Base-by-base conservation (phyloP, 495 filamentous ascomycete genomes). In the Talaromyces trachyspermus region DNA sequence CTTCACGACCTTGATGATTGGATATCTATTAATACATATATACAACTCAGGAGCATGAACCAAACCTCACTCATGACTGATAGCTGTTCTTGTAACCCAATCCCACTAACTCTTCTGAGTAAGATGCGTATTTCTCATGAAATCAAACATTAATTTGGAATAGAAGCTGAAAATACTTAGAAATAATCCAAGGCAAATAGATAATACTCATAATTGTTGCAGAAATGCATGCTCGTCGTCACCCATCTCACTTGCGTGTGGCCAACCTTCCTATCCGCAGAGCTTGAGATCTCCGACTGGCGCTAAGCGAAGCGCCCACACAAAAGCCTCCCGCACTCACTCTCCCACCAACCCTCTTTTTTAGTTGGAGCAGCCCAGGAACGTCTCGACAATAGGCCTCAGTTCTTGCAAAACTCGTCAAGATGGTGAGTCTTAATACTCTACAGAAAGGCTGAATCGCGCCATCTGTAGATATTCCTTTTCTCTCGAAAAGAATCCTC, bases 271-370 rank as follows among this genome's bases (percentile, higher is more conserved):
- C 29, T 46, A 23, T 24, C 44, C 32, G 44, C 44, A 17, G 7
- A 25, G 19, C 33, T 37, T 37, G 33, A 37, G 9, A 37, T 19
- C 27, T 24, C 29, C 18, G 25, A n/a, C 14, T 38, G 27, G 53
- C 60, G 63, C 69, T 72, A 73, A 71, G 66, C 68, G 69, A 73
- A 49, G 39, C 17, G 43, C 54, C 56, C 66, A 58, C 68, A 69
- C 66, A 70, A 64, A 68, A 67, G 50, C 62, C 49, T 45, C 61
- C 60, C 61, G 59, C 64, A 53, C 62, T 61, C 48, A 63, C 61
- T 58, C 53, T 30, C 36, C 23, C 32, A 9, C 24, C 6, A 14
- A 36, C 23, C 23, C 17, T 49, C 23, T 42, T 19, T 29, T 37
- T 33, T 12, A 35, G 43, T 42, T 12, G 10, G 19, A 22, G 35